Base-by-base conservation (phyloP, 179 eudicot species). In the Gypsophila paniculata region DNA sequence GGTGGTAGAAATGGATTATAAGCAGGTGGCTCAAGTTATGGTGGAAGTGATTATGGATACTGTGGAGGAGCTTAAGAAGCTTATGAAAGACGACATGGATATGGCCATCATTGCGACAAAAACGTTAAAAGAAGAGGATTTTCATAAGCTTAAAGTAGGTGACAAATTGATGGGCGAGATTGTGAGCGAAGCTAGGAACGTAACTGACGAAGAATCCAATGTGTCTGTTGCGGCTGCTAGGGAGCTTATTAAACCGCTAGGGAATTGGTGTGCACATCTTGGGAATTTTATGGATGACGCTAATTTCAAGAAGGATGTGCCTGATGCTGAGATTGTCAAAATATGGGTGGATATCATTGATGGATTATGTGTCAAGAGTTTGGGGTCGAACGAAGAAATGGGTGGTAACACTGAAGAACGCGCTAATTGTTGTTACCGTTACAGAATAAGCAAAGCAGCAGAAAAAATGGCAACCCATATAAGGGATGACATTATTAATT, bases 41-140 rank as follows among this genome's bases (percentile, higher is more conserved):
- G 67, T 63, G 46, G 67, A 63, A 63, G 67, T 63, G 25, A 36
- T 63, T 49, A 63, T n/a, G 25, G 67, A 63, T 63, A n/a, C 49
- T 3, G n/a, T 38, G 18, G 67, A 63, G 14, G 67, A 36, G 49
- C 36, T 63, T 38, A 63, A 36, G 67, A 63, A 63, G 67, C 48
- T 63, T 36, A 63, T 36, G 49, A 63, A 63, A n/a, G 49, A 63
- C 25, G 67, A 65, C 10, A 39, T 42, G 32, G 21, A 65, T 22
- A 65, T 65, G 32, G 52, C 69, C 4, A 53, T 65, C 1, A 22
- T 42, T 2, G 53, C 46, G 0, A 21, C 53, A 2, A 42, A 18
- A 22, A 65, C 34, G 1, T 65, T 65, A 53, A 65, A 11, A 0
- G 53, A 65, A 21, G 21, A 32, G 4, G 67, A 63, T 36, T 63